Conservation (phyloP, 805 yeast genomes). For the Yamadazyma phyllophila region DNA sequence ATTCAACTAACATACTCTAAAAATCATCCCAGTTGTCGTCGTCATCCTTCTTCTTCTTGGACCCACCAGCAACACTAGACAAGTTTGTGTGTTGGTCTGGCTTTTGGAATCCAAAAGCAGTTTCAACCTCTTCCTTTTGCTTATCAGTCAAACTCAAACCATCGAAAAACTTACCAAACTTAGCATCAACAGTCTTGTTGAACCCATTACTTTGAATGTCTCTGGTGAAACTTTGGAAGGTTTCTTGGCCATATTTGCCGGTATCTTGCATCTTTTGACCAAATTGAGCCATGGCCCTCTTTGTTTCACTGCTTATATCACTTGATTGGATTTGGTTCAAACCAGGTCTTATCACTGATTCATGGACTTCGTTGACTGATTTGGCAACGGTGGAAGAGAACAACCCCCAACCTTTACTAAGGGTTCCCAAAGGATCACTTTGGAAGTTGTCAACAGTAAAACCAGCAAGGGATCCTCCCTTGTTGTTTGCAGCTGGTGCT, state of each 20-base stretch:
- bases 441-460: slow-evolving; percentile 70
- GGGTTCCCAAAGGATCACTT: slow-evolving; percentile 85
- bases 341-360: slow-evolving; percentile 88
- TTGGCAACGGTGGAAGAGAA: slow-evolving; percentile 83
- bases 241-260: slow-evolving; percentile 69
- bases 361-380: slow-evolving; percentile 82
- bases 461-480: slow-evolving; percentile 51
- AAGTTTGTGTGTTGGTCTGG: slow-evolving; percentile 61
- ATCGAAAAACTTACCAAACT: slow-evolving; percentile 56
- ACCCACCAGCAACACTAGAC: slow-evolving; percentile 45
- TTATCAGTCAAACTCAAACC: slow-evolving; percentile 42
- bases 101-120: slow-evolving; percentile 65
- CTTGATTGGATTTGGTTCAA: slow-evolving; percentile 72
- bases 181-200: slow-evolving; percentile 43
- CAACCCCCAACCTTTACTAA: slow-evolving; percentile 91
- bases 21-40: slow-evolving; percentile 73
- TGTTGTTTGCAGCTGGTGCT: slow-evolving; percentile 32
- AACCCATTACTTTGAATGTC: slow-evolving; percentile 40
- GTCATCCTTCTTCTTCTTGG: slow-evolving; percentile 39
- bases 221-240: slow-evolving; percentile 56
- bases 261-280: slow-evolving; percentile 93
- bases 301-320: slow-evolving; percentile 79
- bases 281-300: slow-evolving; percentile 92
- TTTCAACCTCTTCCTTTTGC: slow-evolving; percentile 41
- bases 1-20: slow-evolving; percentile 19